phyloP scores from a whole-genome alignment of 2,329 filamentous ascomycete genomes.

The Diaporthe citri region DNA sequence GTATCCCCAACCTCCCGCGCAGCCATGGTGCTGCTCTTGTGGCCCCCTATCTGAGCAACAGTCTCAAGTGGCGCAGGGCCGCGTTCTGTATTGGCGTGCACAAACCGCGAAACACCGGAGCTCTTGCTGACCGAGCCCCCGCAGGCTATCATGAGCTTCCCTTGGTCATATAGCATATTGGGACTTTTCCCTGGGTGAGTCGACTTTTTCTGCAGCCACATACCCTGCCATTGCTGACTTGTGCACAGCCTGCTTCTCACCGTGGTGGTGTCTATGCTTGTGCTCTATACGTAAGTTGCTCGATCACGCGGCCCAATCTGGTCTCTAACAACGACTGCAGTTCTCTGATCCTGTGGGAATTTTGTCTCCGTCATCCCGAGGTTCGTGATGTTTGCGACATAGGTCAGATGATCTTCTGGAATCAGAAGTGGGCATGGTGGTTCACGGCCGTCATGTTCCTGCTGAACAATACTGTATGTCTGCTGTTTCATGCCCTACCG shows the following conservation, averaged over 20 bases:
- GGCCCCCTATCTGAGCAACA: no score
- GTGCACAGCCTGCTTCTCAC: constrained; percentile 77
- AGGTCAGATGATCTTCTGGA: constrained; percentile 95
- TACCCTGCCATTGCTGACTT: constrained; percentile 40
- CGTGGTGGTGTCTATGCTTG: constrained; percentile 79
- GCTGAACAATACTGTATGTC: constrained; percentile 81
- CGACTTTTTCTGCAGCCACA: neutral
- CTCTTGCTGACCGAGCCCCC: constrained; percentile 48
- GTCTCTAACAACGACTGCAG: constrained; percentile 39
- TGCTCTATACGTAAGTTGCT: constrained; percentile 84
- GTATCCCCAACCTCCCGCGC: constrained; percentile 29
- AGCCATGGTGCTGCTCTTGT: neutral
- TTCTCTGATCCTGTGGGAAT: constrained; percentile 74
- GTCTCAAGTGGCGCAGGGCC: neutral
- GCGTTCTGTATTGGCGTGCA: no score
- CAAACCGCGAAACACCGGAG: neutral
- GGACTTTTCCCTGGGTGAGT: constrained; percentile 82
- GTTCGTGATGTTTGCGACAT: constrained; percentile 94
- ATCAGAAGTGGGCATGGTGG: constrained; percentile 79
- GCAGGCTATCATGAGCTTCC: constrained; percentile 89
- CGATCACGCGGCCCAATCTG: constrained; percentile 63
- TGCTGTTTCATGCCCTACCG: no score
- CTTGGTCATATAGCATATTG: constrained; percentile 89
- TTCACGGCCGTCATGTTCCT: constrained; percentile 87
- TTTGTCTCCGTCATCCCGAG: constrained; percentile 91